A percentile compares a stretch with the other conserved stretches of the same genome.
Evolutionary conservation across 1,139 yeast species (phyloP).

Genomic region (Zhuliangozyma parablackwelliae): DNA sequence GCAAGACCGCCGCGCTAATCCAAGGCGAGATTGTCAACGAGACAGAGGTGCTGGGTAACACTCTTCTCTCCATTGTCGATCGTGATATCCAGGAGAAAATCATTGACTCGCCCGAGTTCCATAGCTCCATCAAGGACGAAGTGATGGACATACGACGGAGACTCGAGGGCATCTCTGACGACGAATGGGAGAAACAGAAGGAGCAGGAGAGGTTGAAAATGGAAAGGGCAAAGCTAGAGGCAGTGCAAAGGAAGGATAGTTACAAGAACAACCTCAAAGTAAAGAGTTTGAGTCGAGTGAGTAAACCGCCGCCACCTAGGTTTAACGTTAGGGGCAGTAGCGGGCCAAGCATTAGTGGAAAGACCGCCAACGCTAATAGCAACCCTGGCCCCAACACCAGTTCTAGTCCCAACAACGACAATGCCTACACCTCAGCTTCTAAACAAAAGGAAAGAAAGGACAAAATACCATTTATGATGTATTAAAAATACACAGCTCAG

Average conservation of each 20-base stretch:
- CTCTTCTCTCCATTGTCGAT: conserved; percentile 37
- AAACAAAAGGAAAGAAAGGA: conserved; percentile 6
- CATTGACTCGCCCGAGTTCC: conserved; percentile 42
- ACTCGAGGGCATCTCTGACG: conserved; percentile 36
- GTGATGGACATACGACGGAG: conserved; percentile 32
- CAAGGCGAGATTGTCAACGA: conserved; percentile 44
- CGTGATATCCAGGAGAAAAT: conserved; percentile 45
- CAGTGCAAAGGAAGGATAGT: conserved; percentile 7
- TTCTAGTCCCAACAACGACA: too few species aligned
- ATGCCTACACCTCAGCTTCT: not conserved
- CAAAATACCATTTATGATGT: conserved; percentile 14
- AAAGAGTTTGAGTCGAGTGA: conserved; percentile 13
- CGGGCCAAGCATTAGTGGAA: not conserved
- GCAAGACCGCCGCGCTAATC: conserved; percentile 49
- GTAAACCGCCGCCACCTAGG: conserved; percentile 24
- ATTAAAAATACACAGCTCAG: conserved; percentile 5
- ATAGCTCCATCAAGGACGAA: conserved; percentile 26
- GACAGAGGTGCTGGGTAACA: conserved; percentile 11
- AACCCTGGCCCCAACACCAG: not conserved
- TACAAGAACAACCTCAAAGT: conserved; percentile 4
- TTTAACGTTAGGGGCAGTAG: conserved; percentile 18
- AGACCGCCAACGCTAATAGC: not conserved
- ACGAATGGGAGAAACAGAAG: conserved; percentile 26
- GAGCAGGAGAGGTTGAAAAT: conserved; percentile 9
- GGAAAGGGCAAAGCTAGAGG: conserved; percentile 8